Base-by-base conservation (phyloP, 2,329 filamentous ascomycete species). In the Claviceps monticola region DNA sequence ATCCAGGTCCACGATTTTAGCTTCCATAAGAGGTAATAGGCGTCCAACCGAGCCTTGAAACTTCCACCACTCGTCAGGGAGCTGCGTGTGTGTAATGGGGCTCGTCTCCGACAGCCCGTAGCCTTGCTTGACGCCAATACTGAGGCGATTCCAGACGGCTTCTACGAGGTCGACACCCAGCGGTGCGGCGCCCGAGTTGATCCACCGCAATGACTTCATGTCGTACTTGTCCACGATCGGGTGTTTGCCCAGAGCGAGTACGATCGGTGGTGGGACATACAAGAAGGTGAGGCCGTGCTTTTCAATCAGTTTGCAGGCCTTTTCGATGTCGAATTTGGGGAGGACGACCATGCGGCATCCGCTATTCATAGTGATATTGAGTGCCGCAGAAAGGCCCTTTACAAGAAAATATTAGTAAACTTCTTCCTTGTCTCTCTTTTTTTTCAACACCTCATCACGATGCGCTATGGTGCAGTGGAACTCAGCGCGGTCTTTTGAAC, bases 101-200 rank as follows among this genome's bases (percentile, higher is more conserved):
- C 83, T 83, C 14, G 88, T 94, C 71, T 97, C 91, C 5, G 83
- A 88, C 5, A 97, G 75, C 0, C 91, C 91, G 62, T 95, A 97
- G 17, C 87, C 90, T 68, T 97, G 91, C 73, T 95, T 96, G 55
- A 95, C 81, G 2, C 84, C 83, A 19, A 94, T 74, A 49, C 81
- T 81, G 53, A 93, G 79, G 7, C 89, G 80, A 19, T 78, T 68
- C 72, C 87, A 86, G 3, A 93, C 79, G 8, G 80, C 77, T 51
- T 88, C 80, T 1, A 91, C 85, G 2, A 97, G 76, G 56, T 95
- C 88, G 36, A 74, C 72, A 0, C 88, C 91, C 42, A 96, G 71
- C 0, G 91, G 91, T 0, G 91, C 90, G 0, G 90, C 91, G 23
- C 87, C 91, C 0, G 81, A 90, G 68, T 89, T 93, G 73, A 95